These are phyloP conservation scores for Capsaspora owczarzaki DNA, from an alignment of 78 protist species.

Conservation along the genomic window DNA sequence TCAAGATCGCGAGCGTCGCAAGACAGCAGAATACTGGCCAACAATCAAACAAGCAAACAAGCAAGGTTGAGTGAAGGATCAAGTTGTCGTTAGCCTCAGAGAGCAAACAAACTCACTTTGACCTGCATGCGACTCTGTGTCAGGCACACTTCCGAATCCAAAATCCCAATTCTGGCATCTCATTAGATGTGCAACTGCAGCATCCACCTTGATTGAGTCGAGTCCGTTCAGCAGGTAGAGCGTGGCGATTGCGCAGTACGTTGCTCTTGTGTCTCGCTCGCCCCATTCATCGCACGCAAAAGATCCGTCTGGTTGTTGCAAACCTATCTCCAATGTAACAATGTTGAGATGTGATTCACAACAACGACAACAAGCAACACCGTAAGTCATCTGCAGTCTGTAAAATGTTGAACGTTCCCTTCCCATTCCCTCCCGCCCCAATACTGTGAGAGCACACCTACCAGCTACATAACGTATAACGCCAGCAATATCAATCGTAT, in stretches of 20 bases:
- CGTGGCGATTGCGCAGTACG: background rate
- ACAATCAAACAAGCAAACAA: background rate
- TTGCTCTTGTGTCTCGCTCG: background rate
- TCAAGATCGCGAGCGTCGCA: background rate
- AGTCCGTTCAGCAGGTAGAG: background rate
- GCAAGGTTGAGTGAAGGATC: background rate
- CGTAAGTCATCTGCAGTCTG: background rate
- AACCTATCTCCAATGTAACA: background rate
- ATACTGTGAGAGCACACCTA: background rate
- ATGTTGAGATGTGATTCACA: background rate
- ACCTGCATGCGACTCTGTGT: background rate
- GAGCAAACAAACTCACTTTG: background rate
- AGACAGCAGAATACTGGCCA: background rate
- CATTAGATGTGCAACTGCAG: background rate
- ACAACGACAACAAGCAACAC: background rate
- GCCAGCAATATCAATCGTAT: background rate
- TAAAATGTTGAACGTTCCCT: background rate
- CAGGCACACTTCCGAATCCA: background rate
- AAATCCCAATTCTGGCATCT: background rate
- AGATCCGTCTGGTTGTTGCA: background rate
- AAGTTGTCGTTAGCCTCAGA: background rate
- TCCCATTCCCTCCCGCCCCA: background rate
- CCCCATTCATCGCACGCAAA: background rate
- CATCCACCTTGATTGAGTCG: background rate
- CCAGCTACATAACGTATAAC: background rate